Evolutionary conservation across 202 grass and related monocot genomes (phyloP), one percentile per base, ranked within the genome.

Genomic region (Eragrostis tef): DNA sequence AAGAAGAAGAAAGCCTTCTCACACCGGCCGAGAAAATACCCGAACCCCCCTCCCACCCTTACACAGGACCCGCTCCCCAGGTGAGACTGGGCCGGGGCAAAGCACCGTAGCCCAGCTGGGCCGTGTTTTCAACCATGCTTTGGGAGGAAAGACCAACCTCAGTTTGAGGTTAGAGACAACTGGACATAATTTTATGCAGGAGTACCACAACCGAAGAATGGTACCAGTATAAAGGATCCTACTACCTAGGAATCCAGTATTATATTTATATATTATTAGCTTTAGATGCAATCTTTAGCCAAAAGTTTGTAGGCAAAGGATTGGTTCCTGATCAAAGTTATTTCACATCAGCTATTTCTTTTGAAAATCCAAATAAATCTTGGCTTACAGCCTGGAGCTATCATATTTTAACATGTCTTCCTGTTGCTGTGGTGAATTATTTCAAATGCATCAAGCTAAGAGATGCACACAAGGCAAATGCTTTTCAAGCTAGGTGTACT

Each of bases 401-500:
- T 60, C 25, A 49, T 42, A 42, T 26, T 34, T 47, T 14, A 59
- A 61, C 14, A 4, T 67, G 13, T 52, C 12, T 73, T 79, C 24
- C 29, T 84, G n/a, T 67, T 75, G n/a, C 34, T 49, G n/a, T 52
- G 36, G 59, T 57, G 15, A 50, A 48, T 66, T 14, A 39, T 78
- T 65, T 50, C 39, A 50, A 64, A 58, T 11, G 25, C 57, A 83
- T 19, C 19, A 79, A 31, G n/a, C n/a, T n/a, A n/a, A n/a, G n/a
- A n/a, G n/a, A n/a, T n/a, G n/a, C 21, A 29, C 41, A 11, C 2
- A 22, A 56, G 8, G 16, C 3, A 64, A 25, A 0, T 17, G 15
- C 51, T 50, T 54, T 52, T 54, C 70, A 59, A 57, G 49, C 17
- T 16, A 9, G 34, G 7, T 67, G 50, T 57, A 73, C 34, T 45